A percentile compares a stretch with the other conserved stretches of the same genome.
These are phyloP conservation scores for Zarea fungicola DNA, from an alignment of 2,329 filamentous ascomycete genomes.

Conservation along the genomic window DNA sequence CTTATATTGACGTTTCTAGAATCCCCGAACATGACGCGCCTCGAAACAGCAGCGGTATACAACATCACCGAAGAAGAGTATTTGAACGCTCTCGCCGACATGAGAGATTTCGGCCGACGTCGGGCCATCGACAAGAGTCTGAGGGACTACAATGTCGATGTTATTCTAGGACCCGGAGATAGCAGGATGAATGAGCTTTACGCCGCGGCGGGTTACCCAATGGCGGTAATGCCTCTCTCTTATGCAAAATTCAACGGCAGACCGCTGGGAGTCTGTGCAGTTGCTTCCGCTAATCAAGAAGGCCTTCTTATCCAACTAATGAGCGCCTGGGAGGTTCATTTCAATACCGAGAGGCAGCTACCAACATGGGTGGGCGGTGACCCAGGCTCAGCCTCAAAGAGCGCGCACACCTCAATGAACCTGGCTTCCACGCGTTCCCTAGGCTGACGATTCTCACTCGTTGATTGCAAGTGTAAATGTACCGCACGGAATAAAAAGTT, in stretches of 20 bases:
- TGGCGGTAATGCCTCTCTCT: background rate
- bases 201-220: background rate
- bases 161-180: background rate
- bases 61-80: background rate
- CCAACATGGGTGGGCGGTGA: conserved; percentile 1
- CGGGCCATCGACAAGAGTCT: background rate
- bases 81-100: background rate
- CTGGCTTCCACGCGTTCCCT: no score
- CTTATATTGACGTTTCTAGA: background rate
- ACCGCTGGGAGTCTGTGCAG: background rate
- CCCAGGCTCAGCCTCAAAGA: background rate
- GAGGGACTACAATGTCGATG: background rate
- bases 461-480: no score
- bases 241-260: conserved; percentile 1
- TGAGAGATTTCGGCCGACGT: conserved; percentile 2
- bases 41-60: background rate
- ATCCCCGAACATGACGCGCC: background rate
- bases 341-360: conserved; percentile 1
- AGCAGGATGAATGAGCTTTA: conserved; percentile 1
- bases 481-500: no score
- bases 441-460: no score
- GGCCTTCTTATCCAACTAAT: conserved; percentile 1
- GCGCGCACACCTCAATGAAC: no score
- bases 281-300: background rate
- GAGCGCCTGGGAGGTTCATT: conserved; percentile 1